phyloP scores from a whole-genome alignment of 1,139 yeast species.

The Geotrichum bryndzae region DNA sequence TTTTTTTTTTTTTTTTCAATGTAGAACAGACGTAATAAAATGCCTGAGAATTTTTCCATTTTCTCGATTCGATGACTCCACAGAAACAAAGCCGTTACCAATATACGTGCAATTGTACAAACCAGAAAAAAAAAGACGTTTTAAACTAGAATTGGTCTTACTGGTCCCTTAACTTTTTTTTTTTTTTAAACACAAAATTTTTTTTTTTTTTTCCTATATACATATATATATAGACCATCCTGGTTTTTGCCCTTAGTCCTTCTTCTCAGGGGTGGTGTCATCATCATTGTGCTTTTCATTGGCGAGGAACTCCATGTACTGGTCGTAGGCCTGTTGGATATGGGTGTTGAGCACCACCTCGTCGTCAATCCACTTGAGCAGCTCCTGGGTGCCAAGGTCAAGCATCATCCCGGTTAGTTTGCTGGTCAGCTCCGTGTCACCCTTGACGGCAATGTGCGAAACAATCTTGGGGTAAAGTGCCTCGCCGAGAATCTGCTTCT shows the following conservation, averaged over 20 bases:
- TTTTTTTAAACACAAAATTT: not conserved
- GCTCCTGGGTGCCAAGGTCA: constrained; percentile 82
- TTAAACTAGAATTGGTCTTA: not conserved
- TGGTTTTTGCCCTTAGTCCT: not conserved
- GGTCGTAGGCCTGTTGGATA: constrained; percentile 85
- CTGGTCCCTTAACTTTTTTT: not conserved
- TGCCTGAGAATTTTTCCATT: too few relatives aligned
- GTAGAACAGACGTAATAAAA: too few relatives aligned
- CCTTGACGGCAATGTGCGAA: constrained; percentile 67
- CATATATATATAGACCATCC: not conserved
- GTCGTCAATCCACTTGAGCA: constrained; percentile 77
- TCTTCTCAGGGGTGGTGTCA: not conserved
- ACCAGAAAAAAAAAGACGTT: not conserved
- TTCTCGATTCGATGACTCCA: too few relatives aligned
- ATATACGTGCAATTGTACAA: too few relatives aligned
- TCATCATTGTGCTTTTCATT: not conserved
- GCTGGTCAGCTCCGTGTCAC: constrained; percentile 85
- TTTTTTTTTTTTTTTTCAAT: not conserved
- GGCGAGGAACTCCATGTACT: constrained; percentile 57
- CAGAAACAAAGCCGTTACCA: too few relatives aligned
- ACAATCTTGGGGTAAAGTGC: constrained; percentile 83
- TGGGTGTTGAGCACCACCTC: constrained; percentile 69
- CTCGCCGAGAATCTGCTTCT: constrained; percentile 88
- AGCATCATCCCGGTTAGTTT: constrained; percentile 94
- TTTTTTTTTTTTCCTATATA: not conserved